Evolutionary conservation across 805 yeast genomes (phyloP).

Genomic region (Candida nemodendra): DNA sequence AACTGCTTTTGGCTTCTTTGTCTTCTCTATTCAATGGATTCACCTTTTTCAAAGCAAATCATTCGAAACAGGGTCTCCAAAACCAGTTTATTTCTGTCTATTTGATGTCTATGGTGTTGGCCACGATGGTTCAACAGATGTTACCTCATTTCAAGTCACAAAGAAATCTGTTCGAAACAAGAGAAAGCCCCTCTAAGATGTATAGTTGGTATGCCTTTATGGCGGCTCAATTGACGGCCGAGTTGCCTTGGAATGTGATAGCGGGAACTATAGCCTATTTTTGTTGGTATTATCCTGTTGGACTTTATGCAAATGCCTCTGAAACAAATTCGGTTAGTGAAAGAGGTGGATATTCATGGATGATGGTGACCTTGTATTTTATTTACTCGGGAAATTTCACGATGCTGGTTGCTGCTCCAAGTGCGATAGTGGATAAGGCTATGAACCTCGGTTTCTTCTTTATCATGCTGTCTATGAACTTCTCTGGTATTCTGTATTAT

Average conservation of each 20-base stretch:
- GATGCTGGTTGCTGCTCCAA: conserved; percentile 53
- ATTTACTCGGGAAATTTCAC: conserved; percentile 56
- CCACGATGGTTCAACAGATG: conserved; percentile 56
- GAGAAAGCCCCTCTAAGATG: conserved; percentile 69
- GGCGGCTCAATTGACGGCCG: conserved; percentile 58
- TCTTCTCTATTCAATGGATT: conserved; percentile 64
- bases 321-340: conserved; percentile 41
- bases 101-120: conserved; percentile 57
- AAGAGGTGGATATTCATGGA: conserved; percentile 50
- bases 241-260: conserved; percentile 58
- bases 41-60: conserved; percentile 60
- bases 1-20: conserved; percentile 47
- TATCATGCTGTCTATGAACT: conserved; percentile 57
- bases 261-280: conserved; percentile 59
- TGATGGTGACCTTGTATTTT: conserved; percentile 41
- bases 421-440: conserved; percentile 55
- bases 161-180: conserved; percentile 62
- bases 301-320: conserved; percentile 58
- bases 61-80: conserved; percentile 64
- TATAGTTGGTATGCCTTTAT: conserved; percentile 64
- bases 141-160: conserved; percentile 57
- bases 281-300: conserved; percentile 67
- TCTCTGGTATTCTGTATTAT: conserved; percentile 72
- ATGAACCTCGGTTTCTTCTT: conserved; percentile 54
- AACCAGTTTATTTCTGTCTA: conserved; percentile 76